Evolutionary conservation across 768 basidiomycete species (phyloP), one percentile per base, ranked within the genome.

Genomic region (Gyrodon lividus): DNA sequence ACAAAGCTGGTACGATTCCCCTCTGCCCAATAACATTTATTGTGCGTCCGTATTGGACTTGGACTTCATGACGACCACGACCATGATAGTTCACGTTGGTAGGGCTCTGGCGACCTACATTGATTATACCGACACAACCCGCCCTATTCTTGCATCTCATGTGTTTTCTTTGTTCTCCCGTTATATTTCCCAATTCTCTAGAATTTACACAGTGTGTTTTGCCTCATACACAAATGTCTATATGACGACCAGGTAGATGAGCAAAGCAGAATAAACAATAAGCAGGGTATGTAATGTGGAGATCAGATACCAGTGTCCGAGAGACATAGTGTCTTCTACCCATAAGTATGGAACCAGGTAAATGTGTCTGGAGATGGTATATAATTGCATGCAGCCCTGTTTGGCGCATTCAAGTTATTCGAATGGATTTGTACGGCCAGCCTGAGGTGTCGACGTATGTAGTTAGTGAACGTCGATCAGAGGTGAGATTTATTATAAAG

Each of bases 371-470:
- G 28, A 28, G 10, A 28, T 58, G 47, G 46, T 24, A 28, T 12
- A 46, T 54, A 10, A 43, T 34, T 22, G 46, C 12, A 31, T 28
- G 30, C 14, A 24, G 20, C 17, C 31, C 10, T 46, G 30, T 44
- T 20, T n/a, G 40, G 22, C 17, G 33, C 14, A 9, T 40, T 28
- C 24, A 20, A 10, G 13, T 61, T 62, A 78, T 58, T 79, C 77
- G 35, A 79, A 72, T 2, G 77, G 77, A 69, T 91, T 91, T 26
- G 88, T 90, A 52, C 84, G 80, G 48, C 84, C 88, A 46, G 87
- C 83, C 88, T 90, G 44, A 23, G 38, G n/a, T 17, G 22, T 30
- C 45, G 38, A 50, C 39, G 44, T 50, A 50, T 17, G 22, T 39
- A 24, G 22, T 37, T 16, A 19, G 23, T 46, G 10, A 14, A 28